Evolutionary conservation across 768 basidiomycete species (phyloP).

Genomic region (Xerocomus potaroensis): DNA sequence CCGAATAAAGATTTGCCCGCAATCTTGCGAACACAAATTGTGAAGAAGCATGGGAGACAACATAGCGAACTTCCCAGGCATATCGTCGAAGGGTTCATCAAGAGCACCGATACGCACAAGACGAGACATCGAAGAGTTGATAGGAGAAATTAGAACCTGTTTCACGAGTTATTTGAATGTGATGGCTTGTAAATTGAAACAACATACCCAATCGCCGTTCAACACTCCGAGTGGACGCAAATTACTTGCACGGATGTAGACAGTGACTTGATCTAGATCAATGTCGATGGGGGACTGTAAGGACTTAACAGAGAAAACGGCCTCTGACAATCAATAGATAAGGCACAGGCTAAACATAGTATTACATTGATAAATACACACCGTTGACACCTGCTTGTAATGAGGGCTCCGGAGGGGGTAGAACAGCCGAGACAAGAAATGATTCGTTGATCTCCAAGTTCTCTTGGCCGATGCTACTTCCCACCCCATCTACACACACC

Average conservation of each 20-base stretch:
- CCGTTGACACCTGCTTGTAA: conserved; percentile 5
- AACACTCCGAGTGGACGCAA: conserved; percentile 63
- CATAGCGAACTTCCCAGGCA: conserved; percentile 34
- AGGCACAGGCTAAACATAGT: not conserved
- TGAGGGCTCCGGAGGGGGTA: conserved; percentile 21
- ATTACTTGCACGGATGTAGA: conserved; percentile 62
- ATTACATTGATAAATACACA: conserved; percentile 1
- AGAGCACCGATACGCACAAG: conserved; percentile 56
- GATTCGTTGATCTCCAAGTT: conserved; percentile 66
- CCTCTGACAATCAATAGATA: conserved; percentile 3
- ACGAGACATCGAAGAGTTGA: conserved; percentile 36
- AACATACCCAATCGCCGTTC: conserved; percentile 73
- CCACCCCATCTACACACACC: conserved; percentile 4
- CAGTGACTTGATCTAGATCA: conserved; percentile 46
- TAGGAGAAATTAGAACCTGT: conserved; percentile 50
- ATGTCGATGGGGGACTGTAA: conserved; percentile 33
- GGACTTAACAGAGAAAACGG: conserved; percentile 27
- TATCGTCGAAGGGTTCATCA: conserved; percentile 37
- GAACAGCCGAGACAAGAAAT: conserved; percentile 57
- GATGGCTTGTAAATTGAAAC: not conserved
- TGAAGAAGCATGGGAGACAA: conserved; percentile 48
- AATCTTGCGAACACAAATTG: conserved; percentile 41
- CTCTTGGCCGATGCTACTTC: conserved; percentile 29
- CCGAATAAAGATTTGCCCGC: conserved; percentile 35
- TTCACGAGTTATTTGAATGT: not conserved